Base-by-base conservation (phyloP, 306 rosid species). In the Cucurbita moschata region DNA sequence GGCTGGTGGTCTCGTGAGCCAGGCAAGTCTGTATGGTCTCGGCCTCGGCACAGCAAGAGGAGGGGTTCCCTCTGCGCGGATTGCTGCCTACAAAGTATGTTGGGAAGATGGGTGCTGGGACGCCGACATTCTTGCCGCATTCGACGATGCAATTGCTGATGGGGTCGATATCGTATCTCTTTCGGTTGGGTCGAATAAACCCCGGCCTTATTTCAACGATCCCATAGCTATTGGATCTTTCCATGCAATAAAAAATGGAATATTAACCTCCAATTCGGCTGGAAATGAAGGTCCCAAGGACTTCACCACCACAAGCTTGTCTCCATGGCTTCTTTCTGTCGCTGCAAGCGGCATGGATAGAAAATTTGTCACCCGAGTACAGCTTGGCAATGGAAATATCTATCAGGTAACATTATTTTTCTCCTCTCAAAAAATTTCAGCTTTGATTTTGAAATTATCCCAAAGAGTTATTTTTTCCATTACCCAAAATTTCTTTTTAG, bases 241-340 rank as follows among this genome's bases (percentile, higher is more conserved):
- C 38, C 92, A 89, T 64, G 83, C 92, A 14, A 75, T 79, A 79
- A 75, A 55, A 21, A 80, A 26, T 0, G 85, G 88, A 7, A 79
- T 87, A 39, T 49, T 84, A 15, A 84, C 89, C 0, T 81, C 88
- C 1, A 47, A 8, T 5, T 60, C 86, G 0, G 87, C 81, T 0
- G 83, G 83, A 13, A 87, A 89, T 38, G 0, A 0, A 0, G 88
- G 96, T 18, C 88, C 91, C 1, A 0, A 1, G 0, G 58, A 10
- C 52, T 42, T 35, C 21, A 76, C 81, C 8, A n/a, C 38, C 5
- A 0, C 68, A 0, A 83, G 51, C 8, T 4, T 26, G 35, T 54
- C 84, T 1, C 92, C 88, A 0, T 88, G 92, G 92, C 3, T 15
- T 2, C 85, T 86, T 16, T 80, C 89, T 2, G 87, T 83, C 18